Evolutionary conservation across 2,329 filamentous ascomycete species (phyloP), one percentile per base, ranked within the genome.

Genomic region (Rutstroemia sp.): DNA sequence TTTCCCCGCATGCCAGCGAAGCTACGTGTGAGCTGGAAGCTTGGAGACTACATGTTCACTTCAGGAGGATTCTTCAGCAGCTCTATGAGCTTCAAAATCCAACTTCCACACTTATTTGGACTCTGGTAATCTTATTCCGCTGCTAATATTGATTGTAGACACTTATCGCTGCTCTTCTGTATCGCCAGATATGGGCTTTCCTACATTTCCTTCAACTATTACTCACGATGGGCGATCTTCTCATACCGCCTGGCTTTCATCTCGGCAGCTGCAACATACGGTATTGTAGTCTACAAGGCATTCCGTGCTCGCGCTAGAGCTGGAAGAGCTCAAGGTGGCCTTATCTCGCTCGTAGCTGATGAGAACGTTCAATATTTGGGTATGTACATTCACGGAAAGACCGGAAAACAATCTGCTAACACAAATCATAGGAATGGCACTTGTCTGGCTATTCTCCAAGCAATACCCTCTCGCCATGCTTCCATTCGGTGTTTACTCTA

Each of bases 211-310:
- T 88, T 97, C 79, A 95, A 95, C 79, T 91, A 84, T 72, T 87
- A 87, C 71, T 85, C 84, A 57, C 75, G 82, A 70, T 83, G 84
- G 78, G 92, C 92, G 48, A 79, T 82, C 64, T 85, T 94, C 72
- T 87, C 87, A 57, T 99, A 99, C 77, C 92, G 94, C 67, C 82
- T 87, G 54, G 89, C 92, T 57, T 99, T 99, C 72, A 64, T 96
- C 65, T 86, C 92, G 2, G 94, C 94, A 5, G 90, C 91, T 48
- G 83, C 84, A 50, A 97, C 94, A 10, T 99, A 99, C 73, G 92
- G 94, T 63, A 97, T 99, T 64, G 94, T 99, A 50, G 92, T 99
- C 60, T 97, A 96, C 81, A 99, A 99, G 83, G 92, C 90, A 57
- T 89, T 92, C 78, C 86, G 92, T 64, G 89, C 92, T 65, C 87